Evolutionary conservation across 352 stramenopile species (phyloP), one percentile per base, ranked within the genome.

Genomic region (Phytopythium delawarense): DNA sequence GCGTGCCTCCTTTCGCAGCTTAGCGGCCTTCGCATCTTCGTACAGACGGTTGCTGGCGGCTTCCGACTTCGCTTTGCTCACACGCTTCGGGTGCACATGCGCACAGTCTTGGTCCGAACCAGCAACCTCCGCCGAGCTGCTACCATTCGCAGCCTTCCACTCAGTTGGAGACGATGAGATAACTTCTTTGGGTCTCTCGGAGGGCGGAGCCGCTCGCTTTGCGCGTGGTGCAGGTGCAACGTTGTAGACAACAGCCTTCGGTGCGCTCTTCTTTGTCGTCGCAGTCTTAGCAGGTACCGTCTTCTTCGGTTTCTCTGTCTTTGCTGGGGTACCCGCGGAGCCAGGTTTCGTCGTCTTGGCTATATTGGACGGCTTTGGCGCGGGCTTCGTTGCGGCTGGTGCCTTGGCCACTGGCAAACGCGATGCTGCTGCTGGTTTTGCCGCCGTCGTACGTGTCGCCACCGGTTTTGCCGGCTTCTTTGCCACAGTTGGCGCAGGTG

Each of bases 31-130:
- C 0, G 80, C 82, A 53, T 84, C 71, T 30, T 81, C 72, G 32
- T 92, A 90, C 21, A 92, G 59, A 5, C 82, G 80, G 20, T 79
- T 89, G 39, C 71, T 79, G 23, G 77, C 73, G 5, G 79, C 78
- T 57, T 88, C 73, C 1, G 73, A 69, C 39, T 87, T 76, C 1
- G 69, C 76, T 13, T 74, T 69, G 34, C 76, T 89, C 6, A 90
- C 59, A 42, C 81, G 77, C 59, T 89, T 92, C 53, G 84, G 81
- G 32, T 73, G 66, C 13, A 69, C 64, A 20, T 63, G 55, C 21
- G 30, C 46, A 1, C 59, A 59, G 25, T 74, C 61, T 11, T 21
- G 25, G 25, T 67, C 53, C 11, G 20, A 25, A 2, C 25, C 34
- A 23, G 53, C 35, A 4, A 32, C 15, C 15, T 35, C 21, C 21